A percentile compares a stretch with the other conserved stretches of the same genome.
Conservation (phyloP, 129 eudicot species). For the Daucus carota region DNA sequence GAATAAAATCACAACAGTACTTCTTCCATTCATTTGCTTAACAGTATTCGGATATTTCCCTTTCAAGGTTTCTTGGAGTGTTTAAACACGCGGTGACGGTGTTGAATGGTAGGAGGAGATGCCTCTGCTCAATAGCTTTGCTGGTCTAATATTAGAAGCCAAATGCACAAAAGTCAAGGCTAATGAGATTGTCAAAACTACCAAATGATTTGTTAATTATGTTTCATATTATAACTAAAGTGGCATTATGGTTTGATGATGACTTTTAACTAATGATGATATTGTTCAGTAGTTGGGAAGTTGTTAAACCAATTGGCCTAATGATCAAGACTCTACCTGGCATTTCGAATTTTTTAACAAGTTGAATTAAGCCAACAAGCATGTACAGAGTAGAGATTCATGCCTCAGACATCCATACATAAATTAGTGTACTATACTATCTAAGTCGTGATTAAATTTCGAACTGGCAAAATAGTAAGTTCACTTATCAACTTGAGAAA, state of each 20-base stretch:
- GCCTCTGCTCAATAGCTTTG: conserved; percentile 26
- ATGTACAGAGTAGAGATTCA: neutral
- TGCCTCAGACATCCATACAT: neutral
- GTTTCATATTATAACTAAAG: neutral
- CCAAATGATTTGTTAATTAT: conserved; percentile 18
- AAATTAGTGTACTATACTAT: too few species aligned
- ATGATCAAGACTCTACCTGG: conserved; percentile 20
- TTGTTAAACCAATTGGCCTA: conserved; percentile 54
- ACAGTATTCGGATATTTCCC: neutral
- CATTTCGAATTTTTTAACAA: conserved; percentile 32
- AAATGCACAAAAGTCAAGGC: conserved; percentile 18
- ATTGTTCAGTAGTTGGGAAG: conserved; percentile 46
- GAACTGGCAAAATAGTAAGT: too few species aligned
- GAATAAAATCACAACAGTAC: conserved; percentile 42
- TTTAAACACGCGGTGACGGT: conserved; percentile 19
- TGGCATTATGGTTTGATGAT: neutral
- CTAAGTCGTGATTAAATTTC: too few species aligned
- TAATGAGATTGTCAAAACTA: conserved; percentile 25
- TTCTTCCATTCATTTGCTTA: conserved; percentile 52
- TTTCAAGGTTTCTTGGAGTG: conserved; percentile 8
- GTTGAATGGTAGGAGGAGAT: conserved; percentile 29
- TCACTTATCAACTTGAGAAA: too few species aligned
- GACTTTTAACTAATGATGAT: conserved; percentile 18
- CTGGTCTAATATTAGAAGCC: conserved; percentile 33
- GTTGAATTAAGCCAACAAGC: neutral